Conservation (phyloP, 176 grass and related monocot genomes). For the Avena sativa region DNA sequence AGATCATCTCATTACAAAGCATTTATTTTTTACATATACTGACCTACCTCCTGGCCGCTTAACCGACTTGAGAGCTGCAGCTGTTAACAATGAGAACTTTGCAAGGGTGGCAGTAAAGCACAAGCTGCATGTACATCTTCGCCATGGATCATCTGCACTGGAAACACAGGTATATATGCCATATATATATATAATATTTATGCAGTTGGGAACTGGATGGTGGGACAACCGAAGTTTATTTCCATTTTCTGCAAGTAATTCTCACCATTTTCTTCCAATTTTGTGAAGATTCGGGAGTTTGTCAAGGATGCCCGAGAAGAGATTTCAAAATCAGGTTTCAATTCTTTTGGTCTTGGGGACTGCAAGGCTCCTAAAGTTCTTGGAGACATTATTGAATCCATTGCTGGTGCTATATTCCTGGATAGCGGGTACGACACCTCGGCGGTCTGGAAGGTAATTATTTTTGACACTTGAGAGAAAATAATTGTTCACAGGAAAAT, state of each 20-base stretch:
- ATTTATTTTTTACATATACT: constrained; percentile 95
- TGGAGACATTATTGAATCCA: constrained; percentile 94
- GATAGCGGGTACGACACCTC: constrained; percentile 77
- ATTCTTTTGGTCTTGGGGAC: constrained; percentile 96
- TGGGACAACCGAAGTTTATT: constrained; percentile 30
- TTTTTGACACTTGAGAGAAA: not conserved
- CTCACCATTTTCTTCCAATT: constrained; percentile 40
- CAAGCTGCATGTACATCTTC: constrained; percentile 86
- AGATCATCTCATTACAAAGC: constrained; percentile 93
- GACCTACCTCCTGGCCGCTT: constrained; percentile 91
- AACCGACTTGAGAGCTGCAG: constrained; percentile 93
- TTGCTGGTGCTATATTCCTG: constrained; percentile 93
- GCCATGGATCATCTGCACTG: constrained; percentile 93
- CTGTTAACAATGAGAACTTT: constrained; percentile 99
- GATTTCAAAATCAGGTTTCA: constrained; percentile 84
- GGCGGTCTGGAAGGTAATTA: constrained; percentile 79
- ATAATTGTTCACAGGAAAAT: not conserved
- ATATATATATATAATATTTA: not conserved
- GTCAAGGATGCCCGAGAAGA: constrained; percentile 97
- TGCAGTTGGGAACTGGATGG: constrained; percentile 22
- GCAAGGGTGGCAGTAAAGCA: constrained; percentile 90
- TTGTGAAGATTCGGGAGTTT: constrained; percentile 89
- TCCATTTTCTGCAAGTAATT: constrained; percentile 16
- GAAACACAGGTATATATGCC: constrained; percentile 75
- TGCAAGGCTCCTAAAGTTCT: constrained; percentile 98